These are phyloP conservation scores for Cicer chorassanicum DNA, from an alignment of 306 rosid genomes.

Conservation along the genomic window DNA sequence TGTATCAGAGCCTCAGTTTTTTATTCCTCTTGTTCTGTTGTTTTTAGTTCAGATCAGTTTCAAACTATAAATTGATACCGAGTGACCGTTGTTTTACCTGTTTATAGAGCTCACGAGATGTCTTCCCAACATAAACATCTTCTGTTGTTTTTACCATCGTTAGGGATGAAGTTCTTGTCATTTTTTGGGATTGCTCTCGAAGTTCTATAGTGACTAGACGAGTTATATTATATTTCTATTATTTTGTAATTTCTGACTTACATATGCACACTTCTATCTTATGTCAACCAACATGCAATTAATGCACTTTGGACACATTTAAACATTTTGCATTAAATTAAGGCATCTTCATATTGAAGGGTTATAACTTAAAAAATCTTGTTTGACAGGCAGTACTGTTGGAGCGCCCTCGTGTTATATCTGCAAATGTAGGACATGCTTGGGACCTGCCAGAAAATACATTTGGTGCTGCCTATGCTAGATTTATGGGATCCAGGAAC, in stretches of 20 bases:
- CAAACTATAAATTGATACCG: background rate
- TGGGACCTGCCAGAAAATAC: constrained; percentile 85
- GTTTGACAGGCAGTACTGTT: constrained; percentile 61
- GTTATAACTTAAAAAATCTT: background rate
- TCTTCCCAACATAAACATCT: constrained; percentile 6
- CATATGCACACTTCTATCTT: background rate
- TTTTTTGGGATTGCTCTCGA: background rate
- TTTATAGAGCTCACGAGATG: background rate
- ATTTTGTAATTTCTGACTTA: background rate
- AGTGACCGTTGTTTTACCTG: background rate
- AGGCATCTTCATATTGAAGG: background rate
- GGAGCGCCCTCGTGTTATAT: constrained; percentile 79
- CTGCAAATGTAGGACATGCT: constrained; percentile 76
- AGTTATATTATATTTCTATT: background rate
- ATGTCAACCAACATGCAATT: constrained; percentile 12
- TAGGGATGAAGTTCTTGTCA: background rate
- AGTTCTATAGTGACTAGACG: constrained; percentile 1
- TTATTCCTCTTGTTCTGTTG: background rate
- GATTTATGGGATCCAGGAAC: constrained; percentile 95
- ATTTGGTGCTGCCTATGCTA: constrained; percentile 91
- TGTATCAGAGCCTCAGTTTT: background rate
- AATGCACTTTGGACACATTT: background rate
- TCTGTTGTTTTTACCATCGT: background rate
- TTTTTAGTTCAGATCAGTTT: background rate
- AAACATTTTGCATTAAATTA: background rate